These are phyloP conservation scores for Tilletia walkeri DNA, from an alignment of 1,284 basidiomycete genomes.

Conservation along the genomic window DNA sequence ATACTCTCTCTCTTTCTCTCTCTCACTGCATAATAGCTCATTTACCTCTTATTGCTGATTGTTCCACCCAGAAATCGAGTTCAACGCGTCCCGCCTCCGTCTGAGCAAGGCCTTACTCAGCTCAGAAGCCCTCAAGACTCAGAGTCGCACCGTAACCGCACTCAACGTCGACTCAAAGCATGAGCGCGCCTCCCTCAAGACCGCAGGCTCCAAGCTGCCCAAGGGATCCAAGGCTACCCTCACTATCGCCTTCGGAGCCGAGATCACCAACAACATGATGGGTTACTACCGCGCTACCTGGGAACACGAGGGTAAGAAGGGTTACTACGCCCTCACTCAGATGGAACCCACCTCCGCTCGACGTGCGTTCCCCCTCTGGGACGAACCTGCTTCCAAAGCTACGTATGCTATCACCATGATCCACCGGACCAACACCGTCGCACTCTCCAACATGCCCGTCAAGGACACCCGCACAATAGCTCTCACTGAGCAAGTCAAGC, in stretches of 20 bases:
- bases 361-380: constrained; percentile 67
- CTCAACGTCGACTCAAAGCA: constrained; percentile 58
- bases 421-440: constrained; percentile 67
- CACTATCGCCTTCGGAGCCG: constrained; percentile 42
- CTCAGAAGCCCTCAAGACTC: constrained; percentile 64
- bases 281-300: constrained; percentile 57
- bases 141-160: constrained; percentile 61
- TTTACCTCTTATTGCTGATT: neutral
- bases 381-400: constrained; percentile 88
- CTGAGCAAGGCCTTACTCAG: constrained; percentile 69
- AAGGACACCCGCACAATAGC: constrained; percentile 35
- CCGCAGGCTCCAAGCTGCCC: constrained; percentile 37
- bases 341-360: constrained; percentile 81
- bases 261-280: constrained; percentile 50
- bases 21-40: no score
- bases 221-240: constrained; percentile 45
- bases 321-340: constrained; percentile 50
- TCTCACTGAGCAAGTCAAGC: constrained; percentile 39
- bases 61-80: constrained; percentile 29
- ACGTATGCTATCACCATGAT: constrained; percentile 80
- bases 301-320: constrained; percentile 58
- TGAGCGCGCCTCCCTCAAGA: constrained; percentile 44
- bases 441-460: constrained; percentile 75
- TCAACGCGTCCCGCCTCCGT: constrained; percentile 63
- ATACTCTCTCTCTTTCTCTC: constrained; percentile 55